Base-by-base conservation (phyloP, 768 basidiomycete genomes). In the Nevesoporus exiguus region DNA sequence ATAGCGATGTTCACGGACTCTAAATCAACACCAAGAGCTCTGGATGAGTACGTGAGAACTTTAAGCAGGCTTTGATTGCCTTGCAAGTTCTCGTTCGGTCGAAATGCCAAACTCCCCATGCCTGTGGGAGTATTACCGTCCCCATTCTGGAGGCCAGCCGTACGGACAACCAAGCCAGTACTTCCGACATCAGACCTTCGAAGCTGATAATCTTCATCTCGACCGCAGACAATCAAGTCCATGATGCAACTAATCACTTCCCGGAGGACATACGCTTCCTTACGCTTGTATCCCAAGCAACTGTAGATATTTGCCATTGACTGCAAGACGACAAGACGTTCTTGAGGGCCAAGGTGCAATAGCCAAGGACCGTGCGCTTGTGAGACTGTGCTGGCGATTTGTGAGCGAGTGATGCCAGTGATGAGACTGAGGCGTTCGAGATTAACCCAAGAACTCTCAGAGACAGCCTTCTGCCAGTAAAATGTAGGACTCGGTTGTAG, bases 291-390 rank as follows among this genome's bases (percentile, higher is more conserved):
- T 9, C 92, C 93, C 5, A 99, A 69, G 59, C 84, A 87, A 11
- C 86, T 79, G 68, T 88, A 95, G 43, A 92, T 73, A 58, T 84
- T 83, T 0, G 90, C 88, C 44, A 86, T 80, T 33, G 79, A 77
- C 60, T 89, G 84, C 52, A 92, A 76, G 21, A 89, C 73, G 22
- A 78, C 74, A 30, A 97, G 79, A 39, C 91, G 83, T 60, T 93
- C 90, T 47, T 84, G 77, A 34, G 84, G 77, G 17, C 86, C 86
- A 27, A 98, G 79, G 62, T 90, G 87, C 17, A 92, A 68, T 22
- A 97, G 73, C 86, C 91, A 94, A 3, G 95, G 92, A 0, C 92
- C 93, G 56, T 96, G 90, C 0, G 86, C 79, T 62, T 86, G 84
- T 3, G 85, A 76, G n/a, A 91, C 71, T 21, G 81, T 73, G 7